Evolutionary conservation across 2,329 filamentous ascomycete genomes (phyloP), one percentile per base, ranked within the genome.

Genomic region (Xylaria sp.): DNA sequence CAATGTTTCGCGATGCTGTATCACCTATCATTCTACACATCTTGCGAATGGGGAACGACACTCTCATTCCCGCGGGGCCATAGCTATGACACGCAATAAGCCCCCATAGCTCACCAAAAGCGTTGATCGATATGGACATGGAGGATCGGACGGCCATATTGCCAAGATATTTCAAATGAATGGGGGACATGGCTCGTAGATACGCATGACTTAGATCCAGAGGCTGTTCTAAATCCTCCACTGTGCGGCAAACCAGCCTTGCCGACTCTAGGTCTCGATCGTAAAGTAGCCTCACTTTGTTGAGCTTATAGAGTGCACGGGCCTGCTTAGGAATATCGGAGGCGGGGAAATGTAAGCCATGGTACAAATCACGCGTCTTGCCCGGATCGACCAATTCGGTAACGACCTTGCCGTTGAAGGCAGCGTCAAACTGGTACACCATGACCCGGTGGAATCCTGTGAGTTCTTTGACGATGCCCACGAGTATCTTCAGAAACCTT

Each of bases 131-230:
- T 69, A 97, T 94, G 0, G 93, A 97, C 93, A 97, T 97, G 71
- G 93, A 97, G 0, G 93, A 93, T n/a, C 93, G 89, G 0, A 97
- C 93, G 8, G 90, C 91, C 94, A 97, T 97, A 77, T 97, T 94
- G 5, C 83, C 86, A 2, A 97, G 84, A 74, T 97, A 97, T 76
- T 97, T 97, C 63, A 97, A 80, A 76, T 96, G 93, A 50, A 97
- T 94, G 0, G 94, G 93, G 0, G 93, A 97, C 88, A 97, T 97
- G 70, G 94, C 93, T 63, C 94, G 89, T 1, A 97, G 86, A 76
- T 97, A 96, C 0, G 91, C 87, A 75, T 96, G 92, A 1, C 92
- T 96, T 79, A 97, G 89, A 77, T 97, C 93, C 3, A 97, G 80
- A 0, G 94, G 93, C 0, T 79, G 84, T 58, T 93, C 90, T 9